These are phyloP conservation scores for Beauveria bassiana DNA, from an alignment of 2,329 filamentous ascomycete genomes.

Conservation along the genomic window DNA sequence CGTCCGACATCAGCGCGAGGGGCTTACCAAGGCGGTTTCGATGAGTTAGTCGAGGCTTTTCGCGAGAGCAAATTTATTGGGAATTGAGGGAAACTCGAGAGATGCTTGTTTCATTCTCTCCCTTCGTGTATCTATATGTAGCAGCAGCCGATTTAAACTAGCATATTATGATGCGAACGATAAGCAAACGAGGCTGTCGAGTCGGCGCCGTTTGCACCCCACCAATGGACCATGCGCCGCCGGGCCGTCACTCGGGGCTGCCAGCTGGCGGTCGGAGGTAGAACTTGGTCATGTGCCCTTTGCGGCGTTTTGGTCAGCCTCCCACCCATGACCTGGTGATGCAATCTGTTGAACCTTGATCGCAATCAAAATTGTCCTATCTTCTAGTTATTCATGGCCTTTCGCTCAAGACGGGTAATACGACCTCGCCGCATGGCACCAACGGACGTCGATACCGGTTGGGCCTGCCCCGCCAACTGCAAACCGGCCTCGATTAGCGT, in stretches of 20 bases:
- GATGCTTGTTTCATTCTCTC: background rate
- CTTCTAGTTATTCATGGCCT: background rate
- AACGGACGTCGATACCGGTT: background rate
- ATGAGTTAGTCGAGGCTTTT: background rate
- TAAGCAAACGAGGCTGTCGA: background rate
- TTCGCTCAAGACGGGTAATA: background rate
- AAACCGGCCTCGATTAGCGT: background rate
- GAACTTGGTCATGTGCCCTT: conserved; percentile 3
- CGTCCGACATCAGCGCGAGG: background rate
- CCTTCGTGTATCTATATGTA: background rate
- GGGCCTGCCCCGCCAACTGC: background rate
- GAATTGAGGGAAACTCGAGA: background rate
- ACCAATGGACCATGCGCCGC: background rate
- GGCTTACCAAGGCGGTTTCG: background rate
- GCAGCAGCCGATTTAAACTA: no score
- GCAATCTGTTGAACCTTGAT: background rate
- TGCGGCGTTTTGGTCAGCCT: background rate
- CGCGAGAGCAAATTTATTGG: background rate
- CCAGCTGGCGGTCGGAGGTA: background rate
- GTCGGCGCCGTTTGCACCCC: background rate
- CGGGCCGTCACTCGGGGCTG: conserved; percentile 1
- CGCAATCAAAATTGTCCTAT: no score
- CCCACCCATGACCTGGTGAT: background rate
- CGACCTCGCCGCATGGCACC: background rate
- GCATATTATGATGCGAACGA: background rate